Evolutionary conservation across 495 filamentous ascomycete genomes (phyloP).

Genomic region (Sordaria brevicollis): DNA sequence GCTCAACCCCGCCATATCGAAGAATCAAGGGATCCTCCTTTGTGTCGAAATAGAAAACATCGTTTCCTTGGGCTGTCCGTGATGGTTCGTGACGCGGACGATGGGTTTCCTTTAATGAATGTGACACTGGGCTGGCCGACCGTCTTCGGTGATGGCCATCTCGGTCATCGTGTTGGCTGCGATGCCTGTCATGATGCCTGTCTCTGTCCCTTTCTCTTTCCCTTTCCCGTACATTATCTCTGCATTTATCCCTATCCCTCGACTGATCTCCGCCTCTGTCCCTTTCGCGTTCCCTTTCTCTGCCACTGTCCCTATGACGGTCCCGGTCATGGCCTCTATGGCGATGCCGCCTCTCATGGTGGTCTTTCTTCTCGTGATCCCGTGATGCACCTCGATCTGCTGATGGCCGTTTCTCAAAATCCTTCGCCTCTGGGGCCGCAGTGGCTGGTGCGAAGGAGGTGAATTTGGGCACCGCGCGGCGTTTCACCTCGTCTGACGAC

Average conservation of each 20-base stretch:
- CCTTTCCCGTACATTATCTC: background rate
- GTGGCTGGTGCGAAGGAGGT: slow-evolving; percentile 50
- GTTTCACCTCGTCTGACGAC: slow-evolving; percentile 23
- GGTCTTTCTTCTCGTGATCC: background rate
- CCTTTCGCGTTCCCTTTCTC: slow-evolving; percentile 9
- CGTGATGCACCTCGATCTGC: background rate
- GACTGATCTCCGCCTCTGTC: background rate
- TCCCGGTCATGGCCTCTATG: background rate
- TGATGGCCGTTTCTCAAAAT: background rate
- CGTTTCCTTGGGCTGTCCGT: background rate
- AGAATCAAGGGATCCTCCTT: slow-evolving; percentile 34
- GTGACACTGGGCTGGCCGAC: background rate
- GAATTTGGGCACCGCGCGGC: slow-evolving; percentile 49
- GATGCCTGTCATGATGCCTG: background rate
- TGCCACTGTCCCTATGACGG: background rate
- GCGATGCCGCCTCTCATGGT: background rate
- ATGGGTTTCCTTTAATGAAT: background rate
- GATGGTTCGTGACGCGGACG: background rate
- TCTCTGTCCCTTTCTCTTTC: background rate
- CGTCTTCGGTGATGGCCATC: background rate
- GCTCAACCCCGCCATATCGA: slow-evolving; percentile 33
- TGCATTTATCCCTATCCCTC: background rate
- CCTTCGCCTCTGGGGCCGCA: background rate
- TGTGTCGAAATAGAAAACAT: slow-evolving; percentile 30
- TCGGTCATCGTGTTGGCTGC: background rate